Base-by-base conservation (phyloP, 2,329 filamentous ascomycete genomes). In the Akanthomyces lecanii region DNA sequence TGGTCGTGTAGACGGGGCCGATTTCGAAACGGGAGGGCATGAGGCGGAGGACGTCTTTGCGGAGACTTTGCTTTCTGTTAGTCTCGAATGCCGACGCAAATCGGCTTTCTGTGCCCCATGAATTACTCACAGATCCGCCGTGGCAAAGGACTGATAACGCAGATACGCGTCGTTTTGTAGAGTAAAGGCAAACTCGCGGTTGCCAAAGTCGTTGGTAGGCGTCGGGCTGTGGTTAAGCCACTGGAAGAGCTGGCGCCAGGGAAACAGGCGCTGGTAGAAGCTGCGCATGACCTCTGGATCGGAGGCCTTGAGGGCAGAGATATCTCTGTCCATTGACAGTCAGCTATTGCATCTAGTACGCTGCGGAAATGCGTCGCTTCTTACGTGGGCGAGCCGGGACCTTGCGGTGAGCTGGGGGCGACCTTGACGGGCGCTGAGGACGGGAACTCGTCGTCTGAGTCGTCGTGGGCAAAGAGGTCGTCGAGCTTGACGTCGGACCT, bases 11-110 rank as follows among this genome's bases (percentile, higher is more conserved):
- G 55, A 97, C 90, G n/a, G 95, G 95, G 0, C 95, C 95, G 70
- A 99, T 98, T 81, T 99, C 95, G 79, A 99, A 98, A 76, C 95
- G 92, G 1, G 91, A 90, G 3, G 95, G 95, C 71, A 96, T 91
- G 68, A 94, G 85, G 51, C 88, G 87, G 5, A 99, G 81, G 61
- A 97, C 91, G 69, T 97, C 92, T 76, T 97, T 97, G 42, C 93
- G 91, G 48, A 99, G 85, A 1, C 89, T 57, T 2, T 28, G 4
- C 8, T 18, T 18, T 50, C 4, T 40, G 30, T 65, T 8, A 61
- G 69, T 66, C 5, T 28, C 5, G 2, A 42, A 66, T 25, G 7
- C 7, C 11, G 10, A 18, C 64, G 18, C 14, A 5, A 18, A 5
- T 8, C 12, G 5, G 16, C 11, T 2, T 21, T 2, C 23, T 16